Evolutionary conservation across 768 basidiomycete species (phyloP), one percentile per base, ranked within the genome.

Genomic region (Termitomyces sp.): DNA sequence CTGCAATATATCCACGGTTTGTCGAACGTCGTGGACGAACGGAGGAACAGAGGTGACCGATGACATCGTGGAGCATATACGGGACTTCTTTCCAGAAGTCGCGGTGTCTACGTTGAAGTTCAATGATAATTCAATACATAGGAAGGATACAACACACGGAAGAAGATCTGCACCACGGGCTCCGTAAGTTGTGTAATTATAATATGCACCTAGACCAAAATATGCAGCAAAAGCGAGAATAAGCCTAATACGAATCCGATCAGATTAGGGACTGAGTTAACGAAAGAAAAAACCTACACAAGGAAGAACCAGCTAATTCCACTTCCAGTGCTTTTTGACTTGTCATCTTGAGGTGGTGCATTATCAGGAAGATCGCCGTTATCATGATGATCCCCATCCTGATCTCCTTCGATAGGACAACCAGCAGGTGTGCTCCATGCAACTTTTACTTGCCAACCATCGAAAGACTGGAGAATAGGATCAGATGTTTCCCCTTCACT

Each of bases 61-160:
- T 68, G 24, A 94, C 87, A 64, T 93, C 92, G 43, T 79, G 79
- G 46, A 92, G 69, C 84, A 94, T 88, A 63, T 90, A 92, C 4
- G 92, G 92, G 3, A 93, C 89, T 71, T 94, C 92, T 68, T 84
- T 76, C 91, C 91, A 93, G 71, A 94, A 94, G 67, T 92, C 90
- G 49, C 91, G 88, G 71, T 94, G 91, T 58, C 90, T 93, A 61
- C 14, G 29, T 59, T 48, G 43, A 42, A 53, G 55, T 58, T 63
- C 49, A 63, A 54, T 13, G 43, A 54, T 48, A n/a, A 32, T n/a
- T 52, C 31, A n/a, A 50, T 41, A 37, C 36, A 22, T 27, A 10
- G 39, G 29, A 37, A 22, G 41, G 31, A 22, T 20, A 31, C 50
- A 24, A 80, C 90, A 68, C 68, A 92, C 90, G 91, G 92, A 68